phyloP scores from a whole-genome alignment of 179 eudicot genomes.

The Actinidia chinensis region DNA sequence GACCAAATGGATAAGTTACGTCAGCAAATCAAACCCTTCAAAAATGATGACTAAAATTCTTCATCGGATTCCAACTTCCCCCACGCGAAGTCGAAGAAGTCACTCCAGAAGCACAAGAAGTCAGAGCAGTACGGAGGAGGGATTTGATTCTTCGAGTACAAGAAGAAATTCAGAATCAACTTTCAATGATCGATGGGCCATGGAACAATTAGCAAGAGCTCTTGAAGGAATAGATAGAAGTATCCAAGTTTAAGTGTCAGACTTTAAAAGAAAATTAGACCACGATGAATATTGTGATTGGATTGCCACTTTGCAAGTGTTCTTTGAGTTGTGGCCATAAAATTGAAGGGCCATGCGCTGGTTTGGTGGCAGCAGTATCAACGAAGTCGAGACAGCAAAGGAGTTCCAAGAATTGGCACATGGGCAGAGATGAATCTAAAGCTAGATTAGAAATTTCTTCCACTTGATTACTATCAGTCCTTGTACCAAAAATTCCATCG shows the following conservation, averaged over 20 bases:
- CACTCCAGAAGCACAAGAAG: background rate
- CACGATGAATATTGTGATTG: background rate
- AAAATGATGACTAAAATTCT: background rate
- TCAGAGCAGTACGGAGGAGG: background rate
- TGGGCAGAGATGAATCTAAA: background rate
- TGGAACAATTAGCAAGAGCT: slow-evolving; percentile 8
- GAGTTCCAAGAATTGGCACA: background rate
- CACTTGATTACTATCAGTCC: background rate
- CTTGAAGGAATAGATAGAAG: slow-evolving; percentile 6
- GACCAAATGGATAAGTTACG: background rate
- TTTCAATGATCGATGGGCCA: background rate
- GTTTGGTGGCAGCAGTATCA: background rate
- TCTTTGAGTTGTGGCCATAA: slow-evolving; percentile 6
- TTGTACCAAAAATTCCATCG: background rate
- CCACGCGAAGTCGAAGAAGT: background rate
- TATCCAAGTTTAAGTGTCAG: background rate
- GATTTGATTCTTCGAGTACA: background rate
- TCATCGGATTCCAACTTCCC: background rate
- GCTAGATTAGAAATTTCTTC: background rate
- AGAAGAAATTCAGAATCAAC: background rate
- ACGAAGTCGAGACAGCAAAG: background rate
- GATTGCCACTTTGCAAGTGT: slow-evolving; percentile 2
- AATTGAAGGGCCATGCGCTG: background rate
- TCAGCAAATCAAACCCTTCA: background rate
- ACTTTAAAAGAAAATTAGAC: background rate